A percentile compares a stretch with the other conserved stretches of the same genome.
These are phyloP conservation scores for Gamarada debralockiae DNA, from an alignment of 495 filamentous ascomycete species.

Conservation along the genomic window DNA sequence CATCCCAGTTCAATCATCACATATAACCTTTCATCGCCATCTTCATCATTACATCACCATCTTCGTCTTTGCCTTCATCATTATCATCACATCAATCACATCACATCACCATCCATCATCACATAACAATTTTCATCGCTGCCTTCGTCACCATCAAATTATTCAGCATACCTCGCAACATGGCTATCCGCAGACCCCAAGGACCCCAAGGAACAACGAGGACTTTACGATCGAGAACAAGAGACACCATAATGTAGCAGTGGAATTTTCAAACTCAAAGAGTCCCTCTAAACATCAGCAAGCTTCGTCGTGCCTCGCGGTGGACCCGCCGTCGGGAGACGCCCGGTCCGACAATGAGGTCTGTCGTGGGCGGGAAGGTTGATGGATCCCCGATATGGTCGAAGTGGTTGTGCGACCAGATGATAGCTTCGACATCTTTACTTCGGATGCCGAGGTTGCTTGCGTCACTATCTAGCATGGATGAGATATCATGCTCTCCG, in stretches of 20 bases:
- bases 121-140: neutral
- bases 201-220: neutral
- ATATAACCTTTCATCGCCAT: neutral
- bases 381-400: slow-evolving; percentile 40
- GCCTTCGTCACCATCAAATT: neutral
- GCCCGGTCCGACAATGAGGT: slow-evolving; percentile 48
- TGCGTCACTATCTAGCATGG: neutral
- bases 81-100: neutral
- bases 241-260: neutral
- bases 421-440: slow-evolving; percentile 38
- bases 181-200: neutral
- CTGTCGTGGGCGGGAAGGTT: slow-evolving; percentile 40
- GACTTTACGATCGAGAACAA: neutral
- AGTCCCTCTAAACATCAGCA: neutral
- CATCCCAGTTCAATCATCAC: neutral
- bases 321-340: slow-evolving; percentile 23
- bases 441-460: neutral
- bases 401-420: slow-evolving; percentile 32
- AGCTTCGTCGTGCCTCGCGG: neutral
- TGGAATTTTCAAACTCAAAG: neutral
- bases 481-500: neutral
- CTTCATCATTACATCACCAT: no score
- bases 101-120: neutral
- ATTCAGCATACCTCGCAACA: neutral
- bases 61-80: neutral